A percentile compares a stretch with the other conserved stretches of the same genome.
Conservation (phyloP, 768 basidiomycete species). For the Fibroporia radiculosa region DNA sequence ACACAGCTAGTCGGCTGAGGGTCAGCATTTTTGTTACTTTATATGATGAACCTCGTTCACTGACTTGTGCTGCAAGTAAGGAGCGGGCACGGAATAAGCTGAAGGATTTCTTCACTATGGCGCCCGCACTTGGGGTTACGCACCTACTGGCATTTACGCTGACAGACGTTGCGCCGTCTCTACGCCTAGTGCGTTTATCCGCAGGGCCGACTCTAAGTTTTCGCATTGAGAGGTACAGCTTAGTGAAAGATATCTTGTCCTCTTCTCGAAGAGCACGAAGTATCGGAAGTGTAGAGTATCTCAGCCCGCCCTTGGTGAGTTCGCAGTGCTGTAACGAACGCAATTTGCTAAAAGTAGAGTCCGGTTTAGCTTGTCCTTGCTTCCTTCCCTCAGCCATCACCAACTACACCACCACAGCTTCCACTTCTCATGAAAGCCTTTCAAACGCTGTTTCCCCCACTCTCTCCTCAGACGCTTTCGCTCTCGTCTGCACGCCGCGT, state of each 20-base stretch:
- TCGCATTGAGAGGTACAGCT: conserved; percentile 84
- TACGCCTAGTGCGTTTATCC: conserved; percentile 82
- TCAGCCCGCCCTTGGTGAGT: conserved; percentile 84
- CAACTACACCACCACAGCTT: conserved; percentile 73
- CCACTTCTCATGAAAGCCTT: conserved; percentile 93
- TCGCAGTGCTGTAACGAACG: neutral
- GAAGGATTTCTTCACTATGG: conserved; percentile 91
- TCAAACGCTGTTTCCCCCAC: conserved; percentile 92
- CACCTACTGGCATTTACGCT: conserved; percentile 91
- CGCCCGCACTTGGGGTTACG: conserved; percentile 82
- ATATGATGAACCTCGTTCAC: neutral
- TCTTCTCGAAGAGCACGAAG: conserved; percentile 60
- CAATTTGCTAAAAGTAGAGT: neutral
- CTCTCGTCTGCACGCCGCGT: conserved; percentile 90
- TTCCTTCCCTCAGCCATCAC: conserved; percentile 72
- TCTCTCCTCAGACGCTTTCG: conserved; percentile 70
- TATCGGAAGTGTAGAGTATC: conserved; percentile 75
- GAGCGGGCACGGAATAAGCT: conserved; percentile 86
- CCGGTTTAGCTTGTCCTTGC: conserved; percentile 79
- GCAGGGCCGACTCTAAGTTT: conserved; percentile 93
- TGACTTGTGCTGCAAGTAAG: conserved; percentile 34
- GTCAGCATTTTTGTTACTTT: conserved; percentile 33
- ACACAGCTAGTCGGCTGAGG: conserved; percentile 88
- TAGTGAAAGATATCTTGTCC: conserved; percentile 77
- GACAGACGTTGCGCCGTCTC: conserved; percentile 75